Conservation (phyloP, 768 basidiomycete genomes). For the Myochromella boudieri region DNA sequence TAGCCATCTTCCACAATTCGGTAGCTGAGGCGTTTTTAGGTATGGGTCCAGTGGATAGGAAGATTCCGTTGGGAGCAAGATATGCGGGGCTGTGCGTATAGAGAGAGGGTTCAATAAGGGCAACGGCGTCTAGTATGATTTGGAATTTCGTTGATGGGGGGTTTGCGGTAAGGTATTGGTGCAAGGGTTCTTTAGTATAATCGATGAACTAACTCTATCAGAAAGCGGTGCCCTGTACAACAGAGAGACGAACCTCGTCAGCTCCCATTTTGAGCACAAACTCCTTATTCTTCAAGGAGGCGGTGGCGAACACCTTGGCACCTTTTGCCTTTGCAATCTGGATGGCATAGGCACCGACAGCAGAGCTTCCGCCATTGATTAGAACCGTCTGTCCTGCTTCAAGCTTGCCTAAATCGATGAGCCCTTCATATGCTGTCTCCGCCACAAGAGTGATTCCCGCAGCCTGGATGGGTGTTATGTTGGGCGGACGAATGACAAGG, state of each 20-base stretch:
- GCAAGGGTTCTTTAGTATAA: conserved; percentile 54
- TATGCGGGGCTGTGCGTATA: conserved; percentile 53
- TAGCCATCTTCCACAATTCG: conserved; percentile 31
- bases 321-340: conserved; percentile 70
- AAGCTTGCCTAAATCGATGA: conserved; percentile 47
- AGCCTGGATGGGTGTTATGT: conserved; percentile 54
- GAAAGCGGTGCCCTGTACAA: neutral
- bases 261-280: conserved; percentile 62
- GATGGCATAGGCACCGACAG: conserved; percentile 70
- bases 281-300: conserved; percentile 58
- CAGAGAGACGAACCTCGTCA: conserved; percentile 59
- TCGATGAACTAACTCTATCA: conserved; percentile 48
- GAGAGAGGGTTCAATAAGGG: conserved; percentile 44
- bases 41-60: conserved; percentile 51
- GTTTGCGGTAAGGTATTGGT: conserved; percentile 41
- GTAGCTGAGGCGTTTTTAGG: conserved; percentile 29
- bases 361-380: conserved; percentile 69
- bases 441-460: conserved; percentile 61
- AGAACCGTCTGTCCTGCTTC: conserved; percentile 61
- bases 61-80: conserved; percentile 51
- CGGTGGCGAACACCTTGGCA: conserved; percentile 56
- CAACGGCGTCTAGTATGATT: conserved; percentile 61
- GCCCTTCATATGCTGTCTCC: conserved; percentile 57
- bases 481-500: conserved; percentile 44
- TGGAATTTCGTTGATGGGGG: conserved; percentile 54